A percentile compares a stretch with the other conserved stretches of the same genome.
phyloP scores from a whole-genome alignment of 1,284 basidiomycete species.

The Ganoderma lucidum region DNA sequence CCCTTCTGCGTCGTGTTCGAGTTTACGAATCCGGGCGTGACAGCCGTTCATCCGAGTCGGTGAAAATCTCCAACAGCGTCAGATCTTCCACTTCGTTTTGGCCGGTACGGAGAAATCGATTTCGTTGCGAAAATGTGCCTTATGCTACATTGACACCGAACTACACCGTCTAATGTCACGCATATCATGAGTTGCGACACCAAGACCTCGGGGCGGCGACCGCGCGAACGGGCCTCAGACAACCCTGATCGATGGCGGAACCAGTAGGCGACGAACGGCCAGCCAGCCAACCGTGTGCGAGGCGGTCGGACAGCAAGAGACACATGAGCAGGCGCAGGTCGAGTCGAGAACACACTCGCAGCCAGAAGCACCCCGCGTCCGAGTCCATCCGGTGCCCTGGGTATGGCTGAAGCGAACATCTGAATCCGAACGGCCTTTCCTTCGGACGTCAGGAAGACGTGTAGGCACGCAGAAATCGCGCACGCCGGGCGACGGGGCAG shows the following conservation, averaged over 20 bases:
- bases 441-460: conserved; percentile 14
- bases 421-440: conserved; percentile 12
- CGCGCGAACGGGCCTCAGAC: not conserved
- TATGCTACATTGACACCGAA: not conserved
- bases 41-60: conserved; percentile 3
- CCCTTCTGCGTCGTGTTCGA: not conserved
- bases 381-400: not conserved
- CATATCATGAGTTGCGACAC: not conserved
- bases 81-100: not conserved
- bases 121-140: not conserved
- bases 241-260: not conserved
- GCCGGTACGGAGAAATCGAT: not conserved
- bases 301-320: not conserved
- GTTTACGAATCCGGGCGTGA: not conserved
- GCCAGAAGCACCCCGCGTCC: conserved; percentile 1
- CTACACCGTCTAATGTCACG: not conserved
- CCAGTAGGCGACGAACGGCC: not conserved
- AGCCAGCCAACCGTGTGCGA: not conserved
- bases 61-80: not conserved
- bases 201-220: not conserved
- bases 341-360: conserved; percentile 12
- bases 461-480: not conserved
- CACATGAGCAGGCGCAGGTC: conserved; percentile 7
- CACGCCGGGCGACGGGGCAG: conserved; percentile 10
- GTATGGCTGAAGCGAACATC: not conserved